These are phyloP conservation scores for Ambrosiella cleistominuta DNA, from an alignment of 2,329 filamentous ascomycete genomes.

Conservation along the genomic window DNA sequence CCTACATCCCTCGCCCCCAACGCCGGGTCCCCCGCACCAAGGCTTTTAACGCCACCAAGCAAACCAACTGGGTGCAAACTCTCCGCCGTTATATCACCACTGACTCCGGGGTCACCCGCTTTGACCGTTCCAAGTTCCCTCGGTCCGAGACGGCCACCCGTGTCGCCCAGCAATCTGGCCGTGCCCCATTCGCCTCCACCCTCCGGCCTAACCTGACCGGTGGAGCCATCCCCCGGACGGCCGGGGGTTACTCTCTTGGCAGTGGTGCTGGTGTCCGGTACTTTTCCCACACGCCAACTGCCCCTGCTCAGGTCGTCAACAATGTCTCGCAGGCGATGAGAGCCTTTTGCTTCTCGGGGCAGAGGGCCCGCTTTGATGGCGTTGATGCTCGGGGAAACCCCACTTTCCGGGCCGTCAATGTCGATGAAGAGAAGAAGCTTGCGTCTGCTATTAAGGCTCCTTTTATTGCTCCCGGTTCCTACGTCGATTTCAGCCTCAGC, in stretches of 20 bases:
- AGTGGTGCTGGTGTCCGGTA: constrained; percentile 47
- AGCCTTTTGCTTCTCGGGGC: constrained; percentile 79
- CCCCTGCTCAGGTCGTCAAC: constrained; percentile 77
- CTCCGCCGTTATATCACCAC: constrained; percentile 11
- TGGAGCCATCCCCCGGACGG: constrained; percentile 64
- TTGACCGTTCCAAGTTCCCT: constrained; percentile 12
- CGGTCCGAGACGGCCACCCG: constrained; percentile 11
- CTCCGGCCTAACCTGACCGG: constrained; percentile 86
- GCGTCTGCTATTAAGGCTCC: constrained; percentile 22
- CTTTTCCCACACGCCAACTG: constrained; percentile 76
- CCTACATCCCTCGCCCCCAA: constrained; percentile 31
- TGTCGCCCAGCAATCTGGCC: constrained; percentile 31
- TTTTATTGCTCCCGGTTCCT: constrained; percentile 55
- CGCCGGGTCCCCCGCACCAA: constrained; percentile 20
- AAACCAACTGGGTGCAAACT: constrained; percentile 7
- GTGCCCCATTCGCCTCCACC: constrained; percentile 73
- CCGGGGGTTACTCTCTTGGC: constrained; percentile 66
- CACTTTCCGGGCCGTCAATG: constrained; percentile 60
- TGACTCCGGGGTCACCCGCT: constrained; percentile 9
- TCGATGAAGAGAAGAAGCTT: constrained; percentile 42
- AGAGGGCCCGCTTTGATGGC: constrained; percentile 77
- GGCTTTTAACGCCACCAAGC: constrained; percentile 9
- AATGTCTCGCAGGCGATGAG: constrained; percentile 90
- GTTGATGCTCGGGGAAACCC: constrained; percentile 55
- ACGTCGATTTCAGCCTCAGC: constrained; percentile 72